phyloP scores from a whole-genome alignment of 345 rosid species.

The Erysimum cheiranthoides region DNA sequence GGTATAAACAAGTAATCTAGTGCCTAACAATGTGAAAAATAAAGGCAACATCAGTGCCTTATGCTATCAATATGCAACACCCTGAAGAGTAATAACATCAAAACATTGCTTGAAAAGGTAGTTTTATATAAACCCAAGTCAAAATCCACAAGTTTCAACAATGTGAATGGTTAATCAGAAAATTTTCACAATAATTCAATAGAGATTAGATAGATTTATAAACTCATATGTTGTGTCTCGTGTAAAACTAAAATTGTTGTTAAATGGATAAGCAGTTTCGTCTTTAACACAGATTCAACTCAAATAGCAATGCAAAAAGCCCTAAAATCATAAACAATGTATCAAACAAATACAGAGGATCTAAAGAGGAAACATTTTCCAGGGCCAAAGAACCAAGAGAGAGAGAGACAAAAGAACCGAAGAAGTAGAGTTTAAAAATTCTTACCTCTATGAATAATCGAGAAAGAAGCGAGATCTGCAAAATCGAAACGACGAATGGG shows the following conservation, averaged over 20 bases:
- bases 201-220: background rate
- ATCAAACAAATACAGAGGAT: background rate
- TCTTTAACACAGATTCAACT: background rate
- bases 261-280: too few relatives aligned
- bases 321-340: background rate
- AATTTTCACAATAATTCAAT: background rate
- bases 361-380: background rate
- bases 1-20: background rate
- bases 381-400: background rate
- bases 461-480: slow-evolving; percentile 15
- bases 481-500: background rate
- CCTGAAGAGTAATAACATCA: slow-evolving; percentile 1
- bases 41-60: slow-evolving; percentile 6
- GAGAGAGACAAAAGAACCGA: background rate
- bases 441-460: slow-evolving; percentile 2
- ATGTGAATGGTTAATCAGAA: background rate
- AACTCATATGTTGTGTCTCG: too few relatives aligned
- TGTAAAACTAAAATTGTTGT: too few relatives aligned
- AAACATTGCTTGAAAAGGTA: slow-evolving; percentile 15
- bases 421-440: background rate
- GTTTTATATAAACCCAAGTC: background rate
- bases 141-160: slow-evolving; percentile 3
- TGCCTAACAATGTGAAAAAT: slow-evolving; percentile 2
- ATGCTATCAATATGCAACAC: background rate
- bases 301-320: background rate